A percentile compares a stretch with the other conserved stretches of the same genome.
Evolutionary conservation across 1,139 yeast species (phyloP).

Genomic region (Casaregolazyma lundiana): DNA sequence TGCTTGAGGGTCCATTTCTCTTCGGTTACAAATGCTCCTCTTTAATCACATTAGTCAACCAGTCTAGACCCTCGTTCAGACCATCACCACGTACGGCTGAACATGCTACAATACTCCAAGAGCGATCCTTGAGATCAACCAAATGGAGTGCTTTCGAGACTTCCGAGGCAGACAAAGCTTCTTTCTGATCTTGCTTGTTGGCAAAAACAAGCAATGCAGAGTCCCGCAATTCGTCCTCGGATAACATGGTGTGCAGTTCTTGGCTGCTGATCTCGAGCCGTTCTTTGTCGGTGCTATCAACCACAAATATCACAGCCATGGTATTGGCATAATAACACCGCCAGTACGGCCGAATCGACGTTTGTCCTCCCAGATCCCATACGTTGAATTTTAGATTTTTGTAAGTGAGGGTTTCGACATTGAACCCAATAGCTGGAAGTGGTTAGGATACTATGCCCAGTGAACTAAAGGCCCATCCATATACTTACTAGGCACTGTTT

Average conservation of each 20-base stretch:
- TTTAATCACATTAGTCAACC: constrained; percentile 94
- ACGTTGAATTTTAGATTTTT: constrained; percentile 85
- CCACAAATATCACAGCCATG: constrained; percentile 93
- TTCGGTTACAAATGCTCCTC: constrained; percentile 47
- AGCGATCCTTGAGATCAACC: constrained; percentile 87
- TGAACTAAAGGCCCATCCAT: not conserved
- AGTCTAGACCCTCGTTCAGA: constrained; percentile 89
- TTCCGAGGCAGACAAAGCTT: constrained; percentile 91
- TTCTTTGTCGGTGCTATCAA: constrained; percentile 93
- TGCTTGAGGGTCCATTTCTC: not conserved
- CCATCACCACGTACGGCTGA: constrained; percentile 97
- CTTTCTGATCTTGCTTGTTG: constrained; percentile 95
- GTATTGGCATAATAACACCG: constrained; percentile 95
- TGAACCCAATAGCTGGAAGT: constrained; percentile 73
- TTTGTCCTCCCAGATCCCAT: constrained; percentile 95
- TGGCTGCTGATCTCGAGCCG: constrained; percentile 83
- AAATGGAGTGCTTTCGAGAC: constrained; percentile 83
- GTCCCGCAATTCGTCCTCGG: constrained; percentile 86
- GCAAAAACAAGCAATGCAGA: constrained; percentile 93
- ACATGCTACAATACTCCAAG: constrained; percentile 97
- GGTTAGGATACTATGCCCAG: constrained; percentile 9
- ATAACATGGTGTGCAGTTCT: constrained; percentile 86
- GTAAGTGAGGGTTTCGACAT: constrained; percentile 88
- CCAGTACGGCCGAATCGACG: constrained; percentile 97
- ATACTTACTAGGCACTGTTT: constrained; percentile 72